Conservation (phyloP, 2,329 filamentous ascomycete genomes). For the Penicillium decumbens region DNA sequence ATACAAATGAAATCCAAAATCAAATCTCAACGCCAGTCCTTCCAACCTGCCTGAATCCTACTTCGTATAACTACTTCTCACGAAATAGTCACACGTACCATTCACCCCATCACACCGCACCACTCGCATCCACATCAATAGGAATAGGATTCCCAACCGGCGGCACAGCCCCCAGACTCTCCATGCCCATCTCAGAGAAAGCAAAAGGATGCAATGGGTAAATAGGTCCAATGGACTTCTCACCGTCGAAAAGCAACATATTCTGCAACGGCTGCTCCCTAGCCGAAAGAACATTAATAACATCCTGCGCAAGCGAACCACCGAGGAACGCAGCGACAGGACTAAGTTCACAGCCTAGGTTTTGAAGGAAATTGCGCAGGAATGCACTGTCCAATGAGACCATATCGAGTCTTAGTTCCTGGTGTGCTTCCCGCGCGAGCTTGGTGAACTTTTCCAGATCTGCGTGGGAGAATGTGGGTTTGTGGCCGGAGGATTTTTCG, state of each 20-base stretch:
- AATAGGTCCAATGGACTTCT: constrained; percentile 69
- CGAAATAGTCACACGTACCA: background rate
- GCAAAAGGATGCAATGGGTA: constrained; percentile 74
- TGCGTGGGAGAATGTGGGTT: constrained; percentile 54
- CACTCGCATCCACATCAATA: background rate
- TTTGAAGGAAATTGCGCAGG: constrained; percentile 78
- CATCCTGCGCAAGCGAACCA: constrained; percentile 87
- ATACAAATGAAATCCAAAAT: background rate
- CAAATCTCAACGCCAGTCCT: background rate
- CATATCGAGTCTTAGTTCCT: constrained; percentile 64
- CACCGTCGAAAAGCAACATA: constrained; percentile 84
- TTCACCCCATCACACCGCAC: background rate
- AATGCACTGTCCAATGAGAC: constrained; percentile 67
- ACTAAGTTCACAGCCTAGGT: constrained; percentile 75
- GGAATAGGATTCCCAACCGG: constrained; percentile 27
- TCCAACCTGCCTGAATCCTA: background rate
- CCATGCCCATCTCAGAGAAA: constrained; percentile 27
- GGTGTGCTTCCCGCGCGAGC: constrained; percentile 72
- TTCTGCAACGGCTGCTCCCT: constrained; percentile 96
- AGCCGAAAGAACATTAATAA: constrained; percentile 90
- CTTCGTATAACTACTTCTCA: background rate
- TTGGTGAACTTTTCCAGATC: constrained; percentile 74
- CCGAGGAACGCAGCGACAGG: constrained; percentile 86
- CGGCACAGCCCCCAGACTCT: constrained; percentile 25
- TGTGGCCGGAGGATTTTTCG: constrained; percentile 54